Conservation (phyloP, 129 eudicot genomes). For the Tanacetum coccineum region DNA sequence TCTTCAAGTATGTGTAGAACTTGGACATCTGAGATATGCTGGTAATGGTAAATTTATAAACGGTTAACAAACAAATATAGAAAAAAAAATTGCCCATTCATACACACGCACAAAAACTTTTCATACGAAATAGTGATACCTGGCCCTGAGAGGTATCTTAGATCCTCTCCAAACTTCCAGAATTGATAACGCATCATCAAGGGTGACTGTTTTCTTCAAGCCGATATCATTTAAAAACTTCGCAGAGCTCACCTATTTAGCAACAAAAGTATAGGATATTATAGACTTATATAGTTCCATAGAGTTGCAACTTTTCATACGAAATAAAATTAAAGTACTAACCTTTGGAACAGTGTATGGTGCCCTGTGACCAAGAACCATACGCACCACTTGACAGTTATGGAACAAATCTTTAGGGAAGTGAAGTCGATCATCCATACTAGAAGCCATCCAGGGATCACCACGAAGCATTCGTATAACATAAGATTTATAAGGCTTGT, state of each 20-base stretch:
- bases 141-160: constrained; percentile 41
- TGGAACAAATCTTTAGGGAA: too few species aligned
- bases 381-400: too few species aligned
- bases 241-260: constrained; percentile 48
- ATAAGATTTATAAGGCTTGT: too few species aligned
- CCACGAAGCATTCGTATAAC: too few species aligned
- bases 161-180: constrained; percentile 52
- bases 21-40: constrained; percentile 73
- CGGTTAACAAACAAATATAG: constrained; percentile 24
- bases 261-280: constrained; percentile 33
- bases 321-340: constrained; percentile 5
- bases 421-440: too few species aligned
- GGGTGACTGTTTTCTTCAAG: constrained; percentile 46
- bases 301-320: too few species aligned
- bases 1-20: constrained; percentile 57
- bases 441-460: too few species aligned
- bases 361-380: too few species aligned
- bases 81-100: too few species aligned
- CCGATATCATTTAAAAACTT: constrained; percentile 56
- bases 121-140: constrained; percentile 41
- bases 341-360: constrained; percentile 36
- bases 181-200: constrained; percentile 51
- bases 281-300: too few species aligned
- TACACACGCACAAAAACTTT: neutral
- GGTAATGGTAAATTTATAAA: constrained; percentile 9